Percentiles rank a stretch among this genome's conserved stretches.
Conservation (phyloP, 305 asterid genomes). For the Fraxinus paxiana region DNA sequence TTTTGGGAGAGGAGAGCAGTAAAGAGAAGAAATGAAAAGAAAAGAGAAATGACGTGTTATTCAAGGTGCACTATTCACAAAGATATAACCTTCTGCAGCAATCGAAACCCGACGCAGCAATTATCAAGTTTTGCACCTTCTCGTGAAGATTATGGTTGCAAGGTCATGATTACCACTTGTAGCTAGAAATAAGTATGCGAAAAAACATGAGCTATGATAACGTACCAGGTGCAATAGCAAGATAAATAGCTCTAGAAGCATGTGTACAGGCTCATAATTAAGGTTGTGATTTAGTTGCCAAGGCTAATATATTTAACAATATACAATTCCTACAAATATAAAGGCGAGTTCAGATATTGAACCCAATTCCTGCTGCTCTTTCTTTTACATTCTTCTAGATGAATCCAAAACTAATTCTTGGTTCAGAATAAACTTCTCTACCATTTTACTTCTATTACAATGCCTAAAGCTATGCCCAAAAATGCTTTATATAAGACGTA, state of each 20-base stretch:
- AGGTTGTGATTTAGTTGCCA: neutral
- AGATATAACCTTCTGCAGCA: neutral
- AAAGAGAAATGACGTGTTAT: neutral
- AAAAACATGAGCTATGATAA: neutral
- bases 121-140: neutral
- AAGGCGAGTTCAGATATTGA: neutral
- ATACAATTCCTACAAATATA: neutral
- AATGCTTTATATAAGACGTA: neutral
- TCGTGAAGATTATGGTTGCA: neutral
- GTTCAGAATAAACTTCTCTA: conserved; percentile 2
- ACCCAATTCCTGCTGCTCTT: neutral
- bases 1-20: neutral
- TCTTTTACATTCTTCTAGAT: neutral
- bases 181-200: neutral
- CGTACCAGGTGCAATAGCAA: neutral
- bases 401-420: conserved; percentile 12
- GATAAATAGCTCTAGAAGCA: neutral
- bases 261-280: neutral
- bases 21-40: neutral
- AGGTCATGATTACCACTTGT: neutral
- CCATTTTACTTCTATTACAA: neutral
- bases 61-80: conserved; percentile 5
- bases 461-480: conserved; percentile 7
- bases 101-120: neutral
- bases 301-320: neutral